A percentile compares a stretch with the other conserved stretches of the same genome.
Evolutionary conservation across 2,329 filamentous ascomycete genomes (phyloP).

Genomic region (Cladobotryum mycophilum): DNA sequence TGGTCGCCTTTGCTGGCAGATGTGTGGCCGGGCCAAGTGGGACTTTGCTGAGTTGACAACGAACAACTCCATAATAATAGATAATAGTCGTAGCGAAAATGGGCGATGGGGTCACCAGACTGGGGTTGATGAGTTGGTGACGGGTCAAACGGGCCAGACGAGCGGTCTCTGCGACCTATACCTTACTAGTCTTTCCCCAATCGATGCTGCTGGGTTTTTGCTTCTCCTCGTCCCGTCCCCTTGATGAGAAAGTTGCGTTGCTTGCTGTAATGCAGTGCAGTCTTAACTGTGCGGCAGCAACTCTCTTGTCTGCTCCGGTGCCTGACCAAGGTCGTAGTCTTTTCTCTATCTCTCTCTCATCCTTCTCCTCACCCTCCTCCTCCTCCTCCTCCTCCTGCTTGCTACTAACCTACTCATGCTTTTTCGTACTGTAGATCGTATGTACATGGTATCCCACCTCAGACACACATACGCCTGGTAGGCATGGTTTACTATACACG

Average conservation of each 20-base stretch:
- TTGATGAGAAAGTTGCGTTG: too few relatives aligned
- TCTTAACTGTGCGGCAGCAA: too few relatives aligned
- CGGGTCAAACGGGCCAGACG: slow-evolving; percentile 7
- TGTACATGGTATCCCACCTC: too few relatives aligned
- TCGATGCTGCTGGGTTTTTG: slow-evolving; percentile 1
- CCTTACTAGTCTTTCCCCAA: slow-evolving; percentile 6
- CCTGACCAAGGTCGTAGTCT: slow-evolving; percentile 8
- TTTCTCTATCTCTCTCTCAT: too few relatives aligned
- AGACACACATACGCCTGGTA: too few relatives aligned
- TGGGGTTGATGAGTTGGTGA: slow-evolving; percentile 12
- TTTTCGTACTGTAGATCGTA: too few relatives aligned
- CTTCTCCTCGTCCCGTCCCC: slow-evolving; percentile 3
- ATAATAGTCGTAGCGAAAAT: slow-evolving; percentile 10
- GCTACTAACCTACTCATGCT: too few relatives aligned
- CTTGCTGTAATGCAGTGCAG: too few relatives aligned
- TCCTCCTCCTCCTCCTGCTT: too few relatives aligned
- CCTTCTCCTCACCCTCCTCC: too few relatives aligned
- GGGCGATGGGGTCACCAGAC: slow-evolving; percentile 13
- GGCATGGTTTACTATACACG: too few relatives aligned
- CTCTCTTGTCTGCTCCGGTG: slow-evolving; percentile 8
- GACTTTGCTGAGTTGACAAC: slow-evolving; percentile 12
- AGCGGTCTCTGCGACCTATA: slow-evolving; percentile 12
- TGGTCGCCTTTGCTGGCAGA: slow-evolving; percentile 5
- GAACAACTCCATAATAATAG: slow-evolving; percentile 12
- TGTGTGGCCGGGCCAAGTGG: slow-evolving; percentile 6